phyloP scores from a whole-genome alignment of 768 basidiomycete genomes.

The Leccinellum rugosiceps region DNA sequence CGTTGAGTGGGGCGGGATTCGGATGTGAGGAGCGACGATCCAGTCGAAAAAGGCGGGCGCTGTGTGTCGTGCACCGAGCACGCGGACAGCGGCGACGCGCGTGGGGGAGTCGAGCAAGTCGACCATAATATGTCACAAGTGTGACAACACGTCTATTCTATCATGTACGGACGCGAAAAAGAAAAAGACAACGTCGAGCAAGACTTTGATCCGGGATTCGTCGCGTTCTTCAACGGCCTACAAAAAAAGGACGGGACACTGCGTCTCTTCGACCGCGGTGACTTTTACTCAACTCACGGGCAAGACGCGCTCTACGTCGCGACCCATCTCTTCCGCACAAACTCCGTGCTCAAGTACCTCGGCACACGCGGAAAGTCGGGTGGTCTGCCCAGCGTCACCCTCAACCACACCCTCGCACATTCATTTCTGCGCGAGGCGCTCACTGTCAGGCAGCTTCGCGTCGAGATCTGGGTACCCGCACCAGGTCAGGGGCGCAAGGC shows the following conservation, averaged over 20 bases:
- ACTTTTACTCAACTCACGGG: constrained; percentile 88
- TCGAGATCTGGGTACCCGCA: constrained; percentile 88
- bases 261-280: constrained; percentile 81
- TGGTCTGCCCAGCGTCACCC: constrained; percentile 71
- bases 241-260: constrained; percentile 73
- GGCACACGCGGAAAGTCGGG: constrained; percentile 58
- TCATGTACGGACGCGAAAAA: constrained; percentile 56
- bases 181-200: constrained; percentile 46
- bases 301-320: constrained; percentile 88
- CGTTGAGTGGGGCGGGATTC: constrained; percentile 18
- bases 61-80: constrained; percentile 73
- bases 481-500: constrained; percentile 72
- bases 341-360: constrained; percentile 89
- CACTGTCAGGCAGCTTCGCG: constrained; percentile 82
- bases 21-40: constrained; percentile 67
- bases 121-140: constrained; percentile 19
- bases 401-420: constrained; percentile 76
- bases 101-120: constrained; percentile 53
- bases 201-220: constrained; percentile 65
- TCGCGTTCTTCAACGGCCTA: constrained; percentile 62
- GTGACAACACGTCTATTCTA: constrained; percentile 20
- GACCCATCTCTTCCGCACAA: constrained; percentile 77
- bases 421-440: constrained; percentile 84
- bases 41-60: constrained; percentile 78
- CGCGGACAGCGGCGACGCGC: constrained; percentile 70